Conservation (phyloP, 2,329 filamentous ascomycete genomes). For the Myrmaecium sp. region DNA sequence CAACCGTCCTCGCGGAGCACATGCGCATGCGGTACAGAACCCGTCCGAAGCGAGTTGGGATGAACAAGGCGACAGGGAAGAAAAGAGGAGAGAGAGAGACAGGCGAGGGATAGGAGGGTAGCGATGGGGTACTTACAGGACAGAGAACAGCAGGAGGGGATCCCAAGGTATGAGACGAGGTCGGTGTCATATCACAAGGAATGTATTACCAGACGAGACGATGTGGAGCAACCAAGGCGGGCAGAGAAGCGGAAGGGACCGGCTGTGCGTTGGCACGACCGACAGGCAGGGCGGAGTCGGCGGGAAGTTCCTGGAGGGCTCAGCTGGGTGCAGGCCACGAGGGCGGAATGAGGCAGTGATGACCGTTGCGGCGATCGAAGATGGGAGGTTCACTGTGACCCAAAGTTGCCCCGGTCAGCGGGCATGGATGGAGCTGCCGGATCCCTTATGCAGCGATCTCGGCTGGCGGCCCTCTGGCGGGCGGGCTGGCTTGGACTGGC, state of each 20-base stretch:
- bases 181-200: too few species aligned
- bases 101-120: background rate
- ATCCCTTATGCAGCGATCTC: constrained; percentile 1
- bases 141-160: background rate
- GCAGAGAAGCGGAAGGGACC: constrained; percentile 2
- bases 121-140: background rate
- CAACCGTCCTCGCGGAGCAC: too few species aligned
- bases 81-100: background rate
- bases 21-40: too few species aligned
- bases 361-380: constrained; percentile 3
- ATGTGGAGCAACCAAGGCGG: constrained; percentile 1
- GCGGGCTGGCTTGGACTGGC: too few species aligned
- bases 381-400: constrained; percentile 1
- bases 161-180: too few species aligned
- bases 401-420: background rate
- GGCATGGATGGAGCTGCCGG: background rate
- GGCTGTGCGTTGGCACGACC: constrained; percentile 6
- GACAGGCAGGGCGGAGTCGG: constrained; percentile 8
- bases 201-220: background rate
- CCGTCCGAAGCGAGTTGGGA: too few species aligned
- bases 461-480: too few species aligned
- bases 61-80: too few species aligned
- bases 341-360: constrained; percentile 5
- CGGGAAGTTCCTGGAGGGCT: constrained; percentile 16
- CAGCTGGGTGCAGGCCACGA: constrained; percentile 13